Conservation (phyloP, 805 yeast species). For the Alloascoidea africana region DNA sequence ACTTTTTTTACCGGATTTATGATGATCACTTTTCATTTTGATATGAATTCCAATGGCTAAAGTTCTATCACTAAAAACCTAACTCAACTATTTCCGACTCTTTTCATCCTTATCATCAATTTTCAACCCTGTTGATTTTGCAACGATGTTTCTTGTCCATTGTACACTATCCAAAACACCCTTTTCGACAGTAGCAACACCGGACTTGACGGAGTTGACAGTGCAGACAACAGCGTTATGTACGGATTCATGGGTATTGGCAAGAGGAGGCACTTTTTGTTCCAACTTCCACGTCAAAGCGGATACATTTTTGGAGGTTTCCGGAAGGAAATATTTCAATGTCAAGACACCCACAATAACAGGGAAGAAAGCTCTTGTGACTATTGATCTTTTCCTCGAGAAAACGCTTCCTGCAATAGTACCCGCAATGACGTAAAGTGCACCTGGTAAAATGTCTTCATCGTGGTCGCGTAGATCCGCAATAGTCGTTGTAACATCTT, state of each 20-base stretch:
- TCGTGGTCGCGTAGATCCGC: conserved; percentile 17
- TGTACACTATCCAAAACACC: no score
- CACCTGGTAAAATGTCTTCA: conserved; percentile 25
- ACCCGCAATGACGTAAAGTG: conserved; percentile 53
- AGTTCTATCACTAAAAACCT: no score
- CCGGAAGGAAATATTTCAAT: conserved; percentile 57
- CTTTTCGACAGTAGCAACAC: neutral
- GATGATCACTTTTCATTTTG: no score
- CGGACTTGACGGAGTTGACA: neutral
- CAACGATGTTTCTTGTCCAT: neutral
- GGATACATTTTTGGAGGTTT: conserved; percentile 49
- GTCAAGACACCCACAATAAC: conserved; percentile 43
- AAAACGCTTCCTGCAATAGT: conserved; percentile 57
- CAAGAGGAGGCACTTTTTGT: conserved; percentile 45
- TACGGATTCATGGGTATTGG: conserved; percentile 34
- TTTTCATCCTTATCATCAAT: conserved; percentile 1
- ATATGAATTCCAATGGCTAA: no score
- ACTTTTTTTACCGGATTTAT: no score
- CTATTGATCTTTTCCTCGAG: conserved; percentile 49
- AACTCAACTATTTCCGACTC: no score
- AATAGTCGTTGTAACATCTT: conserved; percentile 44
- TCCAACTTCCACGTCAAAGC: conserved; percentile 46
- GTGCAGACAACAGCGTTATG: neutral
- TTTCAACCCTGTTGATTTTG: conserved; percentile 1
- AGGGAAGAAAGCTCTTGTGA: conserved; percentile 43